Evolutionary conservation across 163 green algal species (phyloP).

Genomic region (Scenedesmus sp.): DNA sequence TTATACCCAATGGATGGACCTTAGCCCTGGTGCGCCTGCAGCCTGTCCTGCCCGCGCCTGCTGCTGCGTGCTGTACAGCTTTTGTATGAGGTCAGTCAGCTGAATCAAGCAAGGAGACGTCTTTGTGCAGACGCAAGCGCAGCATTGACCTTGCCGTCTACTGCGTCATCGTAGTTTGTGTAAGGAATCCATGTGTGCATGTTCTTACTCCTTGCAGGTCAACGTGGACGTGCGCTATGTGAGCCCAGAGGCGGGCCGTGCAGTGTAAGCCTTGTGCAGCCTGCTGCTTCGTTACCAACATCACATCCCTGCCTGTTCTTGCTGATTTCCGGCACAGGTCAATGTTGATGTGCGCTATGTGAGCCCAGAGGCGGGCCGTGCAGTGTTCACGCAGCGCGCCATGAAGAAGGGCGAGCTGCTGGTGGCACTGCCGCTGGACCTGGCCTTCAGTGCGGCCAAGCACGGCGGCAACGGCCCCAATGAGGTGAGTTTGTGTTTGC

Average conservation of each 20-base stretch:
- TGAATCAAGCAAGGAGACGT: too few relatives aligned
- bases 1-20: not conserved
- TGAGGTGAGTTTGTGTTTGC: not conserved
- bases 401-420: not conserved
- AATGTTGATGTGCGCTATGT: not conserved
- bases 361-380: not conserved
- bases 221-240: not conserved
- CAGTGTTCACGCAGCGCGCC: not conserved
- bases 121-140: not conserved
- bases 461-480: not conserved
- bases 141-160: not conserved
- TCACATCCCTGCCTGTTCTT: not conserved
- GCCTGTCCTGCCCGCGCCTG: not conserved
- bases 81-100: too few relatives aligned
- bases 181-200: not conserved
- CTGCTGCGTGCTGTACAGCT: not conserved
- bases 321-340: not conserved
- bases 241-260: not conserved
- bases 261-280: not conserved
- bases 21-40: not conserved
- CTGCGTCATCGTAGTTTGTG: not conserved
- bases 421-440: not conserved
- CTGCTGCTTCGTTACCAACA: too few relatives aligned
- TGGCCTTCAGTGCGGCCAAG: not conserved
- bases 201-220: not conserved